Conservation (phyloP, 495 filamentous ascomycete genomes). For the Penicillium steckii region DNA sequence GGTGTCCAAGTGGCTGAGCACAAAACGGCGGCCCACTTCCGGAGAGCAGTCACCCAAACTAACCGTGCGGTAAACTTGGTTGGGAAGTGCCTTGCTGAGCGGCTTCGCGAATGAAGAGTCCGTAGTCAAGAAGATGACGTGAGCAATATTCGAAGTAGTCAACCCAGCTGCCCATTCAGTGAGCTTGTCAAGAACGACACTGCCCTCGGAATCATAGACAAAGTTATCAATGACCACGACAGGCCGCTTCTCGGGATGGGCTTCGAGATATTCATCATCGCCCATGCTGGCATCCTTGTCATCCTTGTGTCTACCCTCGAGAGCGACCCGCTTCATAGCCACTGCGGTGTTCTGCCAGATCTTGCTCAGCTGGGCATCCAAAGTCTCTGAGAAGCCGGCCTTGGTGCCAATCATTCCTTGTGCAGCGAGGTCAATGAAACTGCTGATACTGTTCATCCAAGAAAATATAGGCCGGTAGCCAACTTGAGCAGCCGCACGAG, state of each 20-base stretch:
- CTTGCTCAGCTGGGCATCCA: constrained; percentile 88
- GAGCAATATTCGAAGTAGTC: constrained; percentile 87
- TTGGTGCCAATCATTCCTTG: constrained; percentile 94
- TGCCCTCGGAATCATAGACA: constrained; percentile 67
- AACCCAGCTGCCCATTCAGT: constrained; percentile 88
- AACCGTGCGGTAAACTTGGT: constrained; percentile 85
- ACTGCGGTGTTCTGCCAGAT: constrained; percentile 84
- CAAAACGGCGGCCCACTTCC: constrained; percentile 82
- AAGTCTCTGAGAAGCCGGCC: constrained; percentile 90
- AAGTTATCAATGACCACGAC: constrained; percentile 96
- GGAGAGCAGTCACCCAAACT: constrained; percentile 81
- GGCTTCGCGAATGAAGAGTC: constrained; percentile 89
- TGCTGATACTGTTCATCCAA: constrained; percentile 93
- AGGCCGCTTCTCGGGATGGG: constrained; percentile 79
- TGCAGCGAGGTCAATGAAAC: constrained; percentile 85
- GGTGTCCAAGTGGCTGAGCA: constrained; percentile 75
- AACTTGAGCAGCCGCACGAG: constrained; percentile 75
- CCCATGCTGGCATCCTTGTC: constrained; percentile 71
- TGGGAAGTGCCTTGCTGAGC: constrained; percentile 81
- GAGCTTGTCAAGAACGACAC: constrained; percentile 83
- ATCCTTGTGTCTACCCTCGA: constrained; percentile 64
- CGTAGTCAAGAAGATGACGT: constrained; percentile 95
- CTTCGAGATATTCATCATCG: constrained; percentile 88
- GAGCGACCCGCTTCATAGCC: constrained; percentile 73
- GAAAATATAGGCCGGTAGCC: constrained; percentile 94